Base-by-base conservation (phyloP, 176 grass and related monocot species). In the Pharus latifolius region DNA sequence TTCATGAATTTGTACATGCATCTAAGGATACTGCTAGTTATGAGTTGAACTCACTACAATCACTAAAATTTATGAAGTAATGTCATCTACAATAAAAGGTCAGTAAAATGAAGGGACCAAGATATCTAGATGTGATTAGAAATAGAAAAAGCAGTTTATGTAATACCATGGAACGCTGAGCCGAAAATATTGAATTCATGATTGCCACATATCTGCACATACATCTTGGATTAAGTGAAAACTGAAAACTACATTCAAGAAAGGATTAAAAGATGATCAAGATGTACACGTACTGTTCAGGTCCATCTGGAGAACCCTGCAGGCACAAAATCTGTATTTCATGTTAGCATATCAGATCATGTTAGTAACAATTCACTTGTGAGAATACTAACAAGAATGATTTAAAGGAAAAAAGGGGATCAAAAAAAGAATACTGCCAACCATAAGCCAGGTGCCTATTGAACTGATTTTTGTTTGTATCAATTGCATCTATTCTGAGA, bases 141-240 rank as follows among this genome's bases (percentile, higher is more conserved):
- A 72, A 30, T 22, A 71, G 47, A 31, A 58, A 47, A 63, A 54
- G 7, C 1, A 65, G 19, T 20, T 30, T 20, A 67, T 45, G 62
- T 45, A 25, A 56, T 97, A 97, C 89, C 94, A 88, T 83, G 56
- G 89, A 97, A 12, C 86, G 73, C 50, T 97, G 94, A 13, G 94
- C 94, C 43, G 94, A 92, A 86, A 97, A 97, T 83, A 97, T 97
- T 70, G 94, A 88, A 82, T 97, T 97, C 94, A 97, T 97, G 26
- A 97, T 80, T 51, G 94, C 86, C 40, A 97, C 94, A 72, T 97
- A 96, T 92, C 92, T 96, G 92, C 52, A 75, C 0, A 30, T 62
- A 2, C 46, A 73, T 74, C 76, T 67, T n/a, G n/a, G 7, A 23
- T 51, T 18, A 53, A 51, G 52, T 73, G 45, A 84, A 79, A 40